Evolutionary conservation across 169 alveolate genomes (phyloP).

Genomic region (Plasmodium falciparum): DNA sequence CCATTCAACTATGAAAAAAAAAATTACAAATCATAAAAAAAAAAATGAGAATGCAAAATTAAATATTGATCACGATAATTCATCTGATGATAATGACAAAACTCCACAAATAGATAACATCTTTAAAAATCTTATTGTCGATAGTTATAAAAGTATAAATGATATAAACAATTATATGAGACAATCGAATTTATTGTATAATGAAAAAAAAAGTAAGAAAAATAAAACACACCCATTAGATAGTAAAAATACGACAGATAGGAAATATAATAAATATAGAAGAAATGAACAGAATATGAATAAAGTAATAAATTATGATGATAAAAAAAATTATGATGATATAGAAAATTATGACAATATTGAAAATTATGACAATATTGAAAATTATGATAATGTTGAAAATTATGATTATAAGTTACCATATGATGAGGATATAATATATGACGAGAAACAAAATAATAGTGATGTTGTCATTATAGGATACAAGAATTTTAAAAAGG

Average conservation of each 20-base stretch:
- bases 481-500: too few species aligned
- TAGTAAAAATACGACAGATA: too few species aligned
- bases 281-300: too few species aligned
- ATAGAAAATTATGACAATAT: too few species aligned
- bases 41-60: slow-evolving; percentile 26
- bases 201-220: not conserved
- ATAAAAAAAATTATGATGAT: not conserved
- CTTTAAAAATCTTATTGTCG: slow-evolving; percentile 38
- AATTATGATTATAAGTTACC: too few species aligned
- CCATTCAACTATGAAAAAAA: slow-evolving; percentile 39
- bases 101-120: not conserved
- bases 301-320: not conserved
- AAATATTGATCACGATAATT: slow-evolving; percentile 18
- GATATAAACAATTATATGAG: slow-evolving; percentile 43
- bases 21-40: not conserved
- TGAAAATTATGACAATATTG: too few species aligned
- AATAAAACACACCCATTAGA: not conserved
- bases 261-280: too few species aligned
- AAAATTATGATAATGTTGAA: too few species aligned
- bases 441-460: too few species aligned
- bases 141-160: slow-evolving; percentile 15
- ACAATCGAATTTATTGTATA: not conserved
- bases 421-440: too few species aligned
- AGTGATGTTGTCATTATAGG: too few species aligned
- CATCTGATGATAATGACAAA: not conserved